These are phyloP conservation scores for Aegilops longissima DNA, from an alignment of 176 grass and related monocot species.

Conservation along the genomic window DNA sequence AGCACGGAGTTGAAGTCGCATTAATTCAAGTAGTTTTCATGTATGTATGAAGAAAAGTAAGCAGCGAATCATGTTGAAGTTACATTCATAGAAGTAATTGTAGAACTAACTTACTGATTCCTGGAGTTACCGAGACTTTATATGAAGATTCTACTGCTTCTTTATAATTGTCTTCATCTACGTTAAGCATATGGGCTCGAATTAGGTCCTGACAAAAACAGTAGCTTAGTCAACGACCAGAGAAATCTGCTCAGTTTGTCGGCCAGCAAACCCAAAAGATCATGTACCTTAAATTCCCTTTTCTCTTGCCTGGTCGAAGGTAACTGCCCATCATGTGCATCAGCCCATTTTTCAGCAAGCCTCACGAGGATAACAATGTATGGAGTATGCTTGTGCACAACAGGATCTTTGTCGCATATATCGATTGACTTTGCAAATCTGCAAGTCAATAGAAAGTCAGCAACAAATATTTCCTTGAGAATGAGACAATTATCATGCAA, in stretches of 20 bases:
- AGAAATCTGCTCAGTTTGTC: not conserved
- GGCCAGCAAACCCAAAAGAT: not conserved
- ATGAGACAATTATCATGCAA: not conserved
- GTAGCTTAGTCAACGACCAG: constrained; percentile 11
- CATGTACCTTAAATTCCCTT: constrained; percentile 84
- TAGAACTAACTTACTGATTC: constrained; percentile 75
- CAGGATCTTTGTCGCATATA: constrained; percentile 65
- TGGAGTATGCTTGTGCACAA: constrained; percentile 93
- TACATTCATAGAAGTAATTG: not conserved
- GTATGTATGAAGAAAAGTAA: not conserved
- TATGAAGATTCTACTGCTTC: constrained; percentile 94
- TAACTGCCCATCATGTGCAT: constrained; percentile 63
- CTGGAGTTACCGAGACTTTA: constrained; percentile 81
- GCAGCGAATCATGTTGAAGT: not conserved
- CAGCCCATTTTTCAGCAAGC: constrained; percentile 79
- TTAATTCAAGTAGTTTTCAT: constrained; percentile 2
- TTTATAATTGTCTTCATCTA: constrained; percentile 95
- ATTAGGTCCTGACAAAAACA: constrained; percentile 70
- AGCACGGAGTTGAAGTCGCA: not conserved
- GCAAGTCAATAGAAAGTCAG: constrained; percentile 29
- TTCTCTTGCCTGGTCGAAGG: constrained; percentile 91
- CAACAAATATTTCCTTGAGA: not conserved
- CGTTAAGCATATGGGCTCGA: constrained; percentile 78
- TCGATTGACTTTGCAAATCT: constrained; percentile 79
- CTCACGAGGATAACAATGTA: constrained; percentile 84